These are phyloP conservation scores for Fusarium stilboides DNA, from an alignment of 2,329 filamentous ascomycete genomes.

Conservation along the genomic window DNA sequence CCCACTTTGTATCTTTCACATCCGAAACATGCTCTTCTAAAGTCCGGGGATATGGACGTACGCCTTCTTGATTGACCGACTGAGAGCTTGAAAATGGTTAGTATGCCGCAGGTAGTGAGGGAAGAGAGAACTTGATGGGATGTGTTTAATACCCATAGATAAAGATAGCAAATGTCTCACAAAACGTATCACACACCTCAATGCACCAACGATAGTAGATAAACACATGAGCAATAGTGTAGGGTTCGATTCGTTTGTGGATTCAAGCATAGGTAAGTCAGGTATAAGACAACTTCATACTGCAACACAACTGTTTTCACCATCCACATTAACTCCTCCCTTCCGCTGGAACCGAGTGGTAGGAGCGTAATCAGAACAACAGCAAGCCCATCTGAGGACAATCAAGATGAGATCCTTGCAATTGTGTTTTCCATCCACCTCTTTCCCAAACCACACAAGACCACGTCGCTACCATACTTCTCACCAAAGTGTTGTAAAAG, in stretches of 20 bases:
- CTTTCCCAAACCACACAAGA: conserved; percentile 21
- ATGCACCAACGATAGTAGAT: background rate
- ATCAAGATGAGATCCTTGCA: conserved; percentile 1
- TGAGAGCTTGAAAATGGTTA: background rate
- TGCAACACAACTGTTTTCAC: conserved; percentile 9
- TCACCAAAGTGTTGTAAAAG: background rate
- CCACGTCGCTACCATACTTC: conserved; percentile 24
- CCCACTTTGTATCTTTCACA: background rate
- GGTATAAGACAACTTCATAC: conserved; percentile 16
- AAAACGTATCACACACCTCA: no score
- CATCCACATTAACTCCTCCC: conserved; percentile 19
- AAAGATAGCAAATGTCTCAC: background rate
- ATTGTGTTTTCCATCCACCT: conserved; percentile 28
- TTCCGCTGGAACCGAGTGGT: background rate
- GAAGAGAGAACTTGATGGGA: background rate
- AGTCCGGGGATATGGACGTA: background rate
- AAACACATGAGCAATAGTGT: background rate
- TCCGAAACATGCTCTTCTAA: conserved; percentile 4
- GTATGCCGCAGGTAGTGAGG: background rate
- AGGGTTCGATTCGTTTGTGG: conserved; percentile 11
- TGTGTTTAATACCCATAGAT: background rate
- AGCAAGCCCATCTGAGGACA: conserved; percentile 8
- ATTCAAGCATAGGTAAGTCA: conserved; percentile 10
- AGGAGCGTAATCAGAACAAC: conserved; percentile 1
- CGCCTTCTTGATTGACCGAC: background rate